phyloP scores from a whole-genome alignment of 352 stramenopile genomes.

The Albugo laibachii region DNA sequence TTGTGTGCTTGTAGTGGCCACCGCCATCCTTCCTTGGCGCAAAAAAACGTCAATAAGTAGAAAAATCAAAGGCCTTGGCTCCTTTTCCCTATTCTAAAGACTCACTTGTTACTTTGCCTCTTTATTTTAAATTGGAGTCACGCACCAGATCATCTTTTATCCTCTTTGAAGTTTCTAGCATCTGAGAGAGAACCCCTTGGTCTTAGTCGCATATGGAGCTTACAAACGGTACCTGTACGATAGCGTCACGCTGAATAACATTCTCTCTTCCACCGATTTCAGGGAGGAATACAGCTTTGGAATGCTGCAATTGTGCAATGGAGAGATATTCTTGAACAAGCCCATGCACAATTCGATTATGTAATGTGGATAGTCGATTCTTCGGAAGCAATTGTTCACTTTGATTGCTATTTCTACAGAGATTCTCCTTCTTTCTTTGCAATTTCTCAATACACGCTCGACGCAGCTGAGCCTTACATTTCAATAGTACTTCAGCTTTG shows the following conservation, averaged over 20 bases:
- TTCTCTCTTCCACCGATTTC: slow-evolving; percentile 32
- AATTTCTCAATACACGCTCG: slow-evolving; percentile 52
- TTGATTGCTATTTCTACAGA: neutral
- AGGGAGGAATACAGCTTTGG: slow-evolving; percentile 38
- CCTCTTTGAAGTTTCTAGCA: neutral
- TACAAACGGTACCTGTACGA: neutral
- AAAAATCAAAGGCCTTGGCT: slow-evolving; percentile 10
- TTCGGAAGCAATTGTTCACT: neutral
- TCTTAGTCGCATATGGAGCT: neutral
- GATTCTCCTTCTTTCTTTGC: slow-evolving; percentile 11
- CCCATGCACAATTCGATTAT: slow-evolving; percentile 31
- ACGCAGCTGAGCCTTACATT: slow-evolving; percentile 33
- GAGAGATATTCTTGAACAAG: slow-evolving; percentile 37
- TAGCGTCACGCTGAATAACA: slow-evolving; percentile 1
- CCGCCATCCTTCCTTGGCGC: slow-evolving; percentile 13
- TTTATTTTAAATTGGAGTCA: neutral
- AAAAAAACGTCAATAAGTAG: slow-evolving; percentile 22
- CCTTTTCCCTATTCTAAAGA: neutral
- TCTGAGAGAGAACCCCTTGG: neutral
- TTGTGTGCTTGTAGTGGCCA: slow-evolving; percentile 24
- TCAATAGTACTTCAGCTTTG: neutral
- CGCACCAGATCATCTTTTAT: neutral
- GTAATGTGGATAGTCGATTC: neutral
- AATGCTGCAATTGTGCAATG: slow-evolving; percentile 28
- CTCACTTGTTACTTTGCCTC: neutral